Evolutionary conservation across 2,329 filamentous ascomycete species (phyloP).

Genomic region (Macrophomina pseudophaseolina): DNA sequence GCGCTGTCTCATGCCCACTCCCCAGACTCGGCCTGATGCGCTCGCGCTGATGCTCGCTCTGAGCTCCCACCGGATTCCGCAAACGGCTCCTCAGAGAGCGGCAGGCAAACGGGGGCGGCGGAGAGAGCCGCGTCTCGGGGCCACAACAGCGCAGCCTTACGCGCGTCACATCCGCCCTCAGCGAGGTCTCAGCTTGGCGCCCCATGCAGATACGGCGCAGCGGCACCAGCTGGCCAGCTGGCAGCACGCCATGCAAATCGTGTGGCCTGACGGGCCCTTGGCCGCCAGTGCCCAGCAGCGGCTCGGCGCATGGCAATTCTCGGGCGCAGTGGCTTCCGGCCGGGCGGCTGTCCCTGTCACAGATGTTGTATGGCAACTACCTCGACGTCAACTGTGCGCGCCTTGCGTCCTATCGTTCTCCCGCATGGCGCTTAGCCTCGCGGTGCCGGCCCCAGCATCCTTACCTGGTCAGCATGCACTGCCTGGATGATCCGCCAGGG

Average conservation of each 20-base stretch:
- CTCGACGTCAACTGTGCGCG: background rate
- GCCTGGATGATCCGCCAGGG: conserved; percentile 11
- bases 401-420: conserved; percentile 6
- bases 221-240: conserved; percentile 16
- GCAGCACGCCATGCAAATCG: conserved; percentile 11
- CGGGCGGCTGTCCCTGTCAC: conserved; percentile 18
- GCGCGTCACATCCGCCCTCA: conserved; percentile 26
- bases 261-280: conserved; percentile 20
- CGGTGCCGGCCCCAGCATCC: background rate
- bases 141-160: conserved; percentile 24
- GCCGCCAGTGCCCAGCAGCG: conserved; percentile 11
- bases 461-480: conserved; percentile 7
- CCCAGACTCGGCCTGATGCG: conserved; percentile 11
- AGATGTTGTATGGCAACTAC: conserved; percentile 5
- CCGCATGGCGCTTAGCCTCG: conserved; percentile 7
- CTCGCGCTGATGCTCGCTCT: background rate
- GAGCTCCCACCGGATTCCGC: background rate
- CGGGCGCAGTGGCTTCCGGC: conserved; percentile 14
- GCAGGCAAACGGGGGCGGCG: background rate
- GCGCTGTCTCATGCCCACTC: conserved; percentile 7
- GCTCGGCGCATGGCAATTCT: conserved; percentile 15
- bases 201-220: conserved; percentile 20
- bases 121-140: conserved; percentile 21
- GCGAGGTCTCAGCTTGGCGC: conserved; percentile 24
- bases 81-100: background rate